phyloP scores from a whole-genome alignment of 768 basidiomycete genomes.

The Mycena sanguinolenta region DNA sequence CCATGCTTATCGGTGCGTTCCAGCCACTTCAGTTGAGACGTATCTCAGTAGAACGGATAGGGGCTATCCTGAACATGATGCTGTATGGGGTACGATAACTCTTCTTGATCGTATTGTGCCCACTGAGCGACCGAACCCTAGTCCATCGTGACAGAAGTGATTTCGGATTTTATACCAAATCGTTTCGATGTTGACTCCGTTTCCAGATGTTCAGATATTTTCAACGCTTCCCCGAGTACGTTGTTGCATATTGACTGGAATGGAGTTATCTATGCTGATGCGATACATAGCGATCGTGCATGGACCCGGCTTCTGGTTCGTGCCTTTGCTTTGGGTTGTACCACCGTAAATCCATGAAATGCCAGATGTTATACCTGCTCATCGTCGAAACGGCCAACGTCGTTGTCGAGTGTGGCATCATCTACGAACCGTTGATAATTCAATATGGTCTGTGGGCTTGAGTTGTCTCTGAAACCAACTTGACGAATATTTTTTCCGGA shows the following conservation, averaged over 20 bases:
- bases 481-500: neutral
- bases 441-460: conserved; percentile 21
- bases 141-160: conserved; percentile 20
- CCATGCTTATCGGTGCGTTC: conserved; percentile 29
- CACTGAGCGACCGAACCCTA: neutral
- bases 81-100: conserved; percentile 27
- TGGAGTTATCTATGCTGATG: neutral
- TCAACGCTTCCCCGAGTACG: conserved; percentile 12
- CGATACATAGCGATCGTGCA: neutral
- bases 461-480: neutral
- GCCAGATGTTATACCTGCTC: conserved; percentile 27
- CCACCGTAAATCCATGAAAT: neutral
- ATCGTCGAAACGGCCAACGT: conserved; percentile 24
- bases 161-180: neutral
- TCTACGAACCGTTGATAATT: conserved; percentile 29
- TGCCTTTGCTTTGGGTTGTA: neutral
- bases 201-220: conserved; percentile 8
- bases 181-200: neutral
- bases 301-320: conserved; percentile 17
- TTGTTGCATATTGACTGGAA: neutral
- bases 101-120: neutral
- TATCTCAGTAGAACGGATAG: conserved; percentile 4
- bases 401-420: conserved; percentile 24
- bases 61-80: conserved; percentile 26
- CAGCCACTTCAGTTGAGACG: neutral